Percentiles rank a stretch among this genome's conserved stretches.
phyloP scores from a whole-genome alignment of 495 filamentous ascomycete species.

The Parachaetomium inaequale region DNA sequence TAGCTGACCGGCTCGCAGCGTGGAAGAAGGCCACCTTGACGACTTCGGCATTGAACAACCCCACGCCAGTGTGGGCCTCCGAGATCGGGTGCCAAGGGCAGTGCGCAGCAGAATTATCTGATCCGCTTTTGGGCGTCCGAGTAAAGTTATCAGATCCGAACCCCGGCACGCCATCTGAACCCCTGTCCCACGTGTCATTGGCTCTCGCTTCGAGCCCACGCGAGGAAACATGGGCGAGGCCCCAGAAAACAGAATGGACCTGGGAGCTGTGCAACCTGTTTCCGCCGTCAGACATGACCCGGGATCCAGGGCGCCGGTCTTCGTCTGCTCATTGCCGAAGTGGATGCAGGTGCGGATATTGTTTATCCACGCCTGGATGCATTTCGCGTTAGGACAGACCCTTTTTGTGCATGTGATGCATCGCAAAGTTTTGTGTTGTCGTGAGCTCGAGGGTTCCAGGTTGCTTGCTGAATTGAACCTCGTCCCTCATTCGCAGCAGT shows the following conservation, averaged over 20 bases:
- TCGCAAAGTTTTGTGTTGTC: neutral
- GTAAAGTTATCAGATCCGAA: conserved; percentile 53
- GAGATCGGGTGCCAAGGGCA: conserved; percentile 30
- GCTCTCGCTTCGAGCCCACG: neutral
- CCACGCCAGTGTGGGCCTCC: conserved; percentile 17
- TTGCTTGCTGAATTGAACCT: neutral
- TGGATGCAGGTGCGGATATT: neutral
- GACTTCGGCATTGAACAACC: neutral
- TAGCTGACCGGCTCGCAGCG: too few relatives aligned
- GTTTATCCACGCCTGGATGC: neutral
- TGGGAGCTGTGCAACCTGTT: conserved; percentile 1
- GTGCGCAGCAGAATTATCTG: conserved; percentile 39
- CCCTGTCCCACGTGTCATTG: conserved; percentile 21
- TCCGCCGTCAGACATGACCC: neutral
- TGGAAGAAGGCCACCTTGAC: neutral
- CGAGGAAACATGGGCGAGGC: neutral
- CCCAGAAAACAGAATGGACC: neutral
- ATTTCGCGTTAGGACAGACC: neutral
- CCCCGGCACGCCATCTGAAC: conserved; percentile 27
- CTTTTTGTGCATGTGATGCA: neutral
- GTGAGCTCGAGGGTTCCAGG: neutral
- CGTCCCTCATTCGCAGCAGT: neutral
- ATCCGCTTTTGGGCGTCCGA: conserved; percentile 36
- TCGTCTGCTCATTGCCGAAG: neutral
- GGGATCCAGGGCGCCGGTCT: neutral